Evolutionary conservation across 2,329 filamentous ascomycete species (phyloP), one percentile per base, ranked within the genome.

Genomic region (Paracoccidioides lutzii): DNA sequence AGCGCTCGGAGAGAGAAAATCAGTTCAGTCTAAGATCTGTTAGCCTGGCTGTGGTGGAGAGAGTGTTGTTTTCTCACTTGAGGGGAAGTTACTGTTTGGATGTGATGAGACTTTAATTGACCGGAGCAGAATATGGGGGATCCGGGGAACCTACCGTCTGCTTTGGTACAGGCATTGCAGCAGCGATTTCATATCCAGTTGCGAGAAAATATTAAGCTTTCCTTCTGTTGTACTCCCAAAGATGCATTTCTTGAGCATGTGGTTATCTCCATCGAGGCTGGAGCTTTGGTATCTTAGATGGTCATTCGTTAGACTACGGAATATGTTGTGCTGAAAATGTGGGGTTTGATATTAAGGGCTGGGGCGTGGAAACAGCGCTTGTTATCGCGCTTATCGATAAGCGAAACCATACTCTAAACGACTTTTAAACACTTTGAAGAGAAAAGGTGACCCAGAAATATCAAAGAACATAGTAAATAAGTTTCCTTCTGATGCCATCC

Each of bases 1-100:
- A 63, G 55, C 14, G 59, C 59, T 43, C 61, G 59, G 22, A 63
- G 60, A 35, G 60, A 41, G 43, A 61, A 59, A 15, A 59, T 61
- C 46, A 63, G 52, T 43, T 61, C 57, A 52, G 58, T 59, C 61
- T 63, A 33, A 7, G 10, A 30, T 30, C 14, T n/a, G 38, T 43
- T 54, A 54, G 50, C n/a, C 32, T 37, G 30, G 7, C 9, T 45
- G 33, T 15, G 8, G 12, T 42, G 15, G 22, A 22, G 22, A 22
- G 2, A 22, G 22, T 22, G 22, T 2, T 22, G 22, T 22, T 22
- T 22, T 22, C 22, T 22, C 22, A 22, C 22, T 22, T 22, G 22
- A 22, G 22, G 22, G 6, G 22, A 4, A 7, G 30, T 50, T 8
- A 37, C 50, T 9, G 32, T 42, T 12, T 5, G 30, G n/a, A 38